Evolutionary conservation across 306 rosid genomes (phyloP).

Genomic region (Malus fusca): DNA sequence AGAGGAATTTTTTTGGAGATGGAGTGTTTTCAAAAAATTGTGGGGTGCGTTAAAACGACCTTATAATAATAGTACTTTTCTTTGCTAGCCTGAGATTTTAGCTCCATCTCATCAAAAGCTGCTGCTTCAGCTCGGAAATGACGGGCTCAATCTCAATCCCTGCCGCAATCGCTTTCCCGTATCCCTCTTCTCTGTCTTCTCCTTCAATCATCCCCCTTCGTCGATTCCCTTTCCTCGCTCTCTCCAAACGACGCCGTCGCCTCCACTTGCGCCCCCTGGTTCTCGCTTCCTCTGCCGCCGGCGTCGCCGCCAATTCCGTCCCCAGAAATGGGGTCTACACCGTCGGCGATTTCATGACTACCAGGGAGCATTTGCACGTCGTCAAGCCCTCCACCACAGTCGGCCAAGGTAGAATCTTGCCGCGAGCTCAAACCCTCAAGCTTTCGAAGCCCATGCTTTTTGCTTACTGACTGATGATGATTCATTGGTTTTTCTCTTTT

Average conservation of each 20-base stretch:
- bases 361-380: slow-evolving; percentile 48
- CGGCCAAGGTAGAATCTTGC: slow-evolving; percentile 53
- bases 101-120: background rate
- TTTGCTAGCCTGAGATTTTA: background rate
- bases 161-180: background rate
- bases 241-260: slow-evolving; percentile 2
- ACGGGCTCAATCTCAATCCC: slow-evolving; percentile 19
- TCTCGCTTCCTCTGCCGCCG: slow-evolving; percentile 10
- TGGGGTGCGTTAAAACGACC: too few relatives aligned
- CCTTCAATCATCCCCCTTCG: background rate
- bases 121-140: background rate
- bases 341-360: slow-evolving; percentile 91
- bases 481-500: background rate
- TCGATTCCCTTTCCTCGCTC: background rate
- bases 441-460: background rate
- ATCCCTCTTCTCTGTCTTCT: background rate
- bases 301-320: slow-evolving; percentile 12
- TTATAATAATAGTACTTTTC: background rate
- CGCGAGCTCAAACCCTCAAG: background rate
- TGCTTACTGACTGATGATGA: background rate
- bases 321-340: slow-evolving; percentile 48
- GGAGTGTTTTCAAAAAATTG: too few relatives aligned
- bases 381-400: slow-evolving; percentile 71
- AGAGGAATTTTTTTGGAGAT: too few relatives aligned
- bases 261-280: background rate